Evolutionary conservation across 768 basidiomycete genomes (phyloP).

Genomic region (Omphalotus guepiniiformis): DNA sequence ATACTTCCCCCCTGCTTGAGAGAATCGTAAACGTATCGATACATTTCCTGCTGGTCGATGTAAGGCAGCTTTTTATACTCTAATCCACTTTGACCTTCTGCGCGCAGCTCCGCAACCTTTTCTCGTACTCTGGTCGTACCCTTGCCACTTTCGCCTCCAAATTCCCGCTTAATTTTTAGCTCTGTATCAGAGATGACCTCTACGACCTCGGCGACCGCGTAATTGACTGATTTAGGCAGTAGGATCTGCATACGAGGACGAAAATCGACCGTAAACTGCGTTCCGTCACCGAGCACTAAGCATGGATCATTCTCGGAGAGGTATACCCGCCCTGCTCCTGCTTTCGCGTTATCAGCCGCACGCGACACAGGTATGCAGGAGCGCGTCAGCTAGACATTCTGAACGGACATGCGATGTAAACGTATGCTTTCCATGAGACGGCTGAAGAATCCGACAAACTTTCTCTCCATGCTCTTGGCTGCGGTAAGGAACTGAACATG

Average conservation of each 20-base stretch:
- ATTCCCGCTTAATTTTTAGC: constrained; percentile 80
- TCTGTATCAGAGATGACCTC: constrained; percentile 89
- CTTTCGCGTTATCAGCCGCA: constrained; percentile 79
- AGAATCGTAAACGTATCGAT: constrained; percentile 85
- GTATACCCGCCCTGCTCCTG: constrained; percentile 68
- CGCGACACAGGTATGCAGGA: constrained; percentile 84
- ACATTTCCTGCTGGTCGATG: constrained; percentile 94
- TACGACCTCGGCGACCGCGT: constrained; percentile 74
- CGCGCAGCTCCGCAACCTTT: constrained; percentile 54
- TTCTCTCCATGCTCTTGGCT: constrained; percentile 81
- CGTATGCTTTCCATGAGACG: constrained; percentile 82
- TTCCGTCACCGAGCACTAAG: constrained; percentile 77
- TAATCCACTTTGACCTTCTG: constrained; percentile 56
- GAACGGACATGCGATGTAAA: constrained; percentile 5
- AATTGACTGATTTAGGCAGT: constrained; percentile 77
- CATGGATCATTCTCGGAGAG: constrained; percentile 76
- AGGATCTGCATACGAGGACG: constrained; percentile 78
- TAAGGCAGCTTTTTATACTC: constrained; percentile 82
- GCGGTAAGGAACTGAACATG: constrained; percentile 86
- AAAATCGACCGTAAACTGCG: constrained; percentile 73
- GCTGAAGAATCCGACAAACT: constrained; percentile 76
- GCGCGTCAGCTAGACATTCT: constrained; percentile 7
- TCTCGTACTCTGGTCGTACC: constrained; percentile 65
- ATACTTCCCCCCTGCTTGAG: constrained; percentile 86
- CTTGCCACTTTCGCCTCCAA: constrained; percentile 77